These are phyloP conservation scores for Nannochloropsis granulata DNA, from an alignment of 108 stramenopile species.

Conservation along the genomic window DNA sequence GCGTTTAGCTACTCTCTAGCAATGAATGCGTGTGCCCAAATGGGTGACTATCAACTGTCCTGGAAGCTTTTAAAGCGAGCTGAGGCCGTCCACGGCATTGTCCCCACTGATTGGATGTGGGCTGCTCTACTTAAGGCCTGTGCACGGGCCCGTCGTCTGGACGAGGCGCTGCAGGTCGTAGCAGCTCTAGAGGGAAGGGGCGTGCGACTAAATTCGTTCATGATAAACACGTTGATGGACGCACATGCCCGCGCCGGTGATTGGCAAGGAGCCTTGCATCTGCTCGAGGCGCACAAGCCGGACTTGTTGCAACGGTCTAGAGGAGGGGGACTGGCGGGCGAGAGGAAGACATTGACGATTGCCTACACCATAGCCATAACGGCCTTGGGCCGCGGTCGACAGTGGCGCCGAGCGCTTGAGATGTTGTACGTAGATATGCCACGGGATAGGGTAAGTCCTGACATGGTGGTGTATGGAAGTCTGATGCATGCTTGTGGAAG, in stretches of 20 bases:
- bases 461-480: not conserved
- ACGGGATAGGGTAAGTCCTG: not conserved
- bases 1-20: not conserved
- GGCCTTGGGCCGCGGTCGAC: not conserved
- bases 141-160: not conserved
- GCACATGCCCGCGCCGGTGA: not conserved
- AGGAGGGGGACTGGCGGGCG: not conserved
- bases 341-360: not conserved
- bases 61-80: not conserved
- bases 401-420: not conserved
- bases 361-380: not conserved
- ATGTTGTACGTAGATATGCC: not conserved
- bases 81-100: not conserved
- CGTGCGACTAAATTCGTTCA: not conserved
- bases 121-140: not conserved
- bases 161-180: not conserved
- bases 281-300: not conserved
- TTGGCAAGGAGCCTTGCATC: not conserved
- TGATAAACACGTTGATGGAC: not conserved
- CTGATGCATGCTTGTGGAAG: not conserved
- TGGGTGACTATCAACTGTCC: not conserved
- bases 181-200: not conserved
- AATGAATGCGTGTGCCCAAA: not conserved
- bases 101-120: not conserved
- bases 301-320: not conserved